Evolutionary conservation across 345 rosid genomes (phyloP), one percentile per base, ranked within the genome.

Genomic region (Carallia brachiata): DNA sequence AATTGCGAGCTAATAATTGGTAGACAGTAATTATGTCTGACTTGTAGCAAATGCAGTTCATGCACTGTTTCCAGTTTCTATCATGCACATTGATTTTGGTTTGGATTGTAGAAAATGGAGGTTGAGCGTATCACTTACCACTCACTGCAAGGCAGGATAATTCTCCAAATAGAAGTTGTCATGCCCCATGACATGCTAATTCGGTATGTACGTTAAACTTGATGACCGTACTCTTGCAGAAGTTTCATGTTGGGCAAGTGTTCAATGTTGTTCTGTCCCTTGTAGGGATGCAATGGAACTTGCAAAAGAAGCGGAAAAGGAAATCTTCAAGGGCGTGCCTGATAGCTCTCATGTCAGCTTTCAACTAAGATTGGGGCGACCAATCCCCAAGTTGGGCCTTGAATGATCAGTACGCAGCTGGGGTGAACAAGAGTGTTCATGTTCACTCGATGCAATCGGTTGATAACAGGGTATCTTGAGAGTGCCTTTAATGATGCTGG

Each of bases 101-200:
- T 15, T 59, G 61, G 47, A 62, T 65, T 73, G 66, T 89, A 88
- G 97, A 84, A 86, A 80, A 79, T 87, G 83, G 78, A 44, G 63
- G 86, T 90, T 28, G 90, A 84, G 76, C 88, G 88, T 44, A 56
- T 87, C 52, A 90, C 89, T 39, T 81, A 70, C 1, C 98, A 94
- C 80, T 72, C 80, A 75, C 65, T 91, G 83, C 90, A 85, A 75
- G 86, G 82, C 70, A 88, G 83, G 77, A 74, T 82, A 54, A 79
- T 91, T 7, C 89, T 90, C 5, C 84, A 86, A 53, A 68, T 86
- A 27, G 87, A 83, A 71, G 80, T 86, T 23, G 74, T 78, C 62
- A 78, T 83, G 84, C 80, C 81, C 10, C 77, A 73, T 0, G 73
- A 78, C 48, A 72, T 73, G 27, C 61, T 70, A 65, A 75, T 83